Conservation (phyloP, 768 basidiomycete species). For the Tricholoma bakamatsutake region DNA sequence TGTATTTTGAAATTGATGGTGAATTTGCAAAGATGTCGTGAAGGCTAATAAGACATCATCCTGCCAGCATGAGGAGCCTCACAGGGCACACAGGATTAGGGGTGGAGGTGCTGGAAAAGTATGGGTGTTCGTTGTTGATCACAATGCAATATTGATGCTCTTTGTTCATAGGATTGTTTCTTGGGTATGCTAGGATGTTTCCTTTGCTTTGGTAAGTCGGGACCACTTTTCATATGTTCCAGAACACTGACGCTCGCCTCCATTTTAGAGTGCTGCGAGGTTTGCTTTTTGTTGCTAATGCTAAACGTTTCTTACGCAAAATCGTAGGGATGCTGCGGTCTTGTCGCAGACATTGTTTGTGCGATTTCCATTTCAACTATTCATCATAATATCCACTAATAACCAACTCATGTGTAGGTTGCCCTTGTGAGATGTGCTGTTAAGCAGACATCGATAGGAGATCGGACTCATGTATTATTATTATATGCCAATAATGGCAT, state of each 20-base stretch:
- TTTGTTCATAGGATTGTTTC: conserved; percentile 53
- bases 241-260: neutral
- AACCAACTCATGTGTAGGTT: conserved; percentile 36
- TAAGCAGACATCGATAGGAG: conserved; percentile 20
- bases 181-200: conserved; percentile 57
- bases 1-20: neutral
- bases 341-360: conserved; percentile 67
- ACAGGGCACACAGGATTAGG: conserved; percentile 53
- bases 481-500: neutral
- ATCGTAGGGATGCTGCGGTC: conserved; percentile 62
- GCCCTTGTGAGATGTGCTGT: conserved; percentile 78
- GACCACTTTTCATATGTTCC: neutral
- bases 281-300: conserved; percentile 19
- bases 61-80: neutral
- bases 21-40: neutral
- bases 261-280: conserved; percentile 63
- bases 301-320: neutral
- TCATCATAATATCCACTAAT: neutral
- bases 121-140: conserved; percentile 1
- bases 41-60: neutral
- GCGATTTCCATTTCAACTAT: conserved; percentile 19
- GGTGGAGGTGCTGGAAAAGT: conserved; percentile 72
- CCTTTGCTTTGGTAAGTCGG: conserved; percentile 61
- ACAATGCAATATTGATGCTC: conserved; percentile 4
- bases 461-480: neutral